Evolutionary conservation across 1,139 yeast genomes (phyloP), one percentile per base, ranked within the genome.

Genomic region (Kurtzmaniella quercitrusa): DNA sequence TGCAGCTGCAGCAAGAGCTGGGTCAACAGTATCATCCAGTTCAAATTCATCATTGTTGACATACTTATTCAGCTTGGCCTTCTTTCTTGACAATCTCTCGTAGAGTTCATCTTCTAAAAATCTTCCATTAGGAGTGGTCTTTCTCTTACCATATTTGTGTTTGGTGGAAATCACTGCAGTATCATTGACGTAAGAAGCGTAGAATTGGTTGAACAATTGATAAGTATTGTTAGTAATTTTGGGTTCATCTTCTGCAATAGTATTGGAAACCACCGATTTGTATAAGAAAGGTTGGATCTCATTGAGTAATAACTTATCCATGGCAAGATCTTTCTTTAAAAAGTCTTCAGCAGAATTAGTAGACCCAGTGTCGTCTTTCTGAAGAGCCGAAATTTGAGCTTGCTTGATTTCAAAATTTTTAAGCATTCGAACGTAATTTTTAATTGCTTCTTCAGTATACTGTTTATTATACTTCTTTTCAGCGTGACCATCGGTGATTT

Each of bases 141-240:
- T 37, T 25, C 16, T 23, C 36, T 34, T 34, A 21, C 25, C 21
- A 25, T 40, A 31, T 15, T 40, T 39, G 11, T 33, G 29, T 29
- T 38, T 41, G 36, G 39, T 34, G 10, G 38, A 39, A 17, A 49
- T 43, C 25, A 41, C 37, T 3, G 49, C 47, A n/a, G 55, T 51
- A 39, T 52, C 54, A 27, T 48, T 46, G 10, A 48, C 38, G 37
- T 50, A 52, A n/a, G 56, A 46, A 25, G 46, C 39, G 41, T 52
- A 52, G 40, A 52, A 52, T 19, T 39, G 41, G 39, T 48, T 49
- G 41, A 52, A 52, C n/a, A 52, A 43, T 17, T 43, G 39, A 19
- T 43, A 38, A 2, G 56, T 52, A 5, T 45, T 34, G 9, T 37
- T 41, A 9, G 39, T 10, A 9, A 46, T 34, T 12, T 17, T 40